A percentile compares a stretch with the other conserved stretches of the same genome.
Conservation (phyloP, 2,329 filamentous ascomycete genomes). For the Colletotrichum viniferum region DNA sequence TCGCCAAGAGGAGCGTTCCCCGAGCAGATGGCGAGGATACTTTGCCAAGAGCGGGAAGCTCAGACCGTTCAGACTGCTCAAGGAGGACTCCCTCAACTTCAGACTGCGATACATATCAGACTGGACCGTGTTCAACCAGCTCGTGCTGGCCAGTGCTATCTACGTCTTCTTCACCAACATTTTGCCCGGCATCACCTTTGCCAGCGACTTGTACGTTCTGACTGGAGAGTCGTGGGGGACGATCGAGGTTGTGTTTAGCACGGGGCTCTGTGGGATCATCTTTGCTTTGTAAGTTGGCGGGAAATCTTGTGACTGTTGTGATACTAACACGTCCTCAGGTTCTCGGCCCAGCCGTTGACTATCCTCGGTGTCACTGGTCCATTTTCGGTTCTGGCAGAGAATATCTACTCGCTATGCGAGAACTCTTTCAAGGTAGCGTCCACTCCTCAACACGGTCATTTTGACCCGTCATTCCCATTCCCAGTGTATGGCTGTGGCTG, state of each 20-base stretch:
- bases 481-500: neutral
- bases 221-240: constrained; percentile 69
- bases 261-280: constrained; percentile 66
- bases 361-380: constrained; percentile 71
- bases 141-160: constrained; percentile 66
- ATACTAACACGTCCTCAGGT: constrained; percentile 27
- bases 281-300: constrained; percentile 59
- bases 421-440: constrained; percentile 55
- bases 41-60: constrained; percentile 46
- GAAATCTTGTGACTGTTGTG: neutral
- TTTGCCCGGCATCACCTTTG: constrained; percentile 70
- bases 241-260: constrained; percentile 71
- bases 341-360: constrained; percentile 66
- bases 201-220: constrained; percentile 65
- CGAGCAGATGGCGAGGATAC: constrained; percentile 19
- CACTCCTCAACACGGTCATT: too few species aligned
- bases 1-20: neutral
- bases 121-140: constrained; percentile 66
- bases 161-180: constrained; percentile 73
- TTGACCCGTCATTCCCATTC: neutral
- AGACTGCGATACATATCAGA: constrained; percentile 54
- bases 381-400: constrained; percentile 70
- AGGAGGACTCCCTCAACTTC: constrained; percentile 51
- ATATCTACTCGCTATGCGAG: constrained; percentile 64
- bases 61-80: constrained; percentile 57